A percentile compares a stretch with the other conserved stretches of the same genome.
Conservation (phyloP, 202 grass and related monocot genomes). For the Panicum hallii region DNA sequence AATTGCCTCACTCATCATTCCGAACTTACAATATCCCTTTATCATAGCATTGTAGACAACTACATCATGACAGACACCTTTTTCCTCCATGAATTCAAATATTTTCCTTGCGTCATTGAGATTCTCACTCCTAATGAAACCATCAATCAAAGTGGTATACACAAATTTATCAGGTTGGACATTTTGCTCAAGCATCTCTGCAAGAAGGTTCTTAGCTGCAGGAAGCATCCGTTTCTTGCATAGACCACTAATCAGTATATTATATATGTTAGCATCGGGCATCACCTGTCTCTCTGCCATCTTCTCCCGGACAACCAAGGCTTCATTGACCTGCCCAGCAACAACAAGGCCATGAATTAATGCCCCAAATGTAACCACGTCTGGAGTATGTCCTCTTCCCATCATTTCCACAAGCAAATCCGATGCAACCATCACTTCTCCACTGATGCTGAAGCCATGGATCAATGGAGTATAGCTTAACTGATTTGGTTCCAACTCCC, state of each 20-base stretch:
- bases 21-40: conserved; percentile 82
- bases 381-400: conserved; percentile 59
- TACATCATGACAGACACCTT: conserved; percentile 55
- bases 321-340: conserved; percentile 58
- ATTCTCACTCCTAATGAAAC: conserved; percentile 82
- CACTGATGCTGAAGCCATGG: conserved; percentile 56
- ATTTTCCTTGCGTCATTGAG: conserved; percentile 69
- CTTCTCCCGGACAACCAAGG: conserved; percentile 65
- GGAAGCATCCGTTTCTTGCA: conserved; percentile 85
- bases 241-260: conserved; percentile 73
- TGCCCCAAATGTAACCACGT: conserved; percentile 71
- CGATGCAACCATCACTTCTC: conserved; percentile 51
- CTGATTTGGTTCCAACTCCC: conserved; percentile 62
- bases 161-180: conserved; percentile 82
- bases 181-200: conserved; percentile 79
- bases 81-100: conserved; percentile 69
- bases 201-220: conserved; percentile 72
- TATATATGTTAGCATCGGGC: conserved; percentile 75
- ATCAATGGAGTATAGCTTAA: conserved; percentile 75
- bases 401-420: conserved; percentile 85
- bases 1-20: conserved; percentile 73
- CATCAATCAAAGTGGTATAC: conserved; percentile 82
- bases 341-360: conserved; percentile 81
- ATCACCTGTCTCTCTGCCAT: conserved; percentile 64
- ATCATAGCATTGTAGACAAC: conserved; percentile 83